phyloP scores from a whole-genome alignment of 2,329 filamentous ascomycete species.

The Ophiosphaerella korrae region DNA sequence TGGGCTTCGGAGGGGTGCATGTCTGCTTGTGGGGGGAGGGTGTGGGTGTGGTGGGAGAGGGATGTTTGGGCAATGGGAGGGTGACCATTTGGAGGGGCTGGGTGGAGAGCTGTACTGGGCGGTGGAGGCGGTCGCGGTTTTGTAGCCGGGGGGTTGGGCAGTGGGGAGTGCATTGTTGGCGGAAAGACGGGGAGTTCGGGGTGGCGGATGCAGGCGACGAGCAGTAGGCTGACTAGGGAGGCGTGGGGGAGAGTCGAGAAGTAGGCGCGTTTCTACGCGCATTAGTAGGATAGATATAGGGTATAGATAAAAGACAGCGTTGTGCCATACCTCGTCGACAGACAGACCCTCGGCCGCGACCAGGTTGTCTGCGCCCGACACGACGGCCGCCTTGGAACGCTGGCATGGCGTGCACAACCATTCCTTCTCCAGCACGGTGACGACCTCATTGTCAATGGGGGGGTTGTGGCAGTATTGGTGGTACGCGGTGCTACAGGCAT shows the following conservation, averaged over 20 bases:
- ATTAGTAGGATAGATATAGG: neutral
- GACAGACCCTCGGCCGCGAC: conserved; percentile 47
- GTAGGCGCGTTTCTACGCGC: conserved; percentile 64
- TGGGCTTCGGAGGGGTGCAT: conserved; percentile 42
- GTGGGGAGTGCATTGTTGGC: conserved; percentile 37
- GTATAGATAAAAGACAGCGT: neutral
- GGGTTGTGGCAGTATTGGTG: conserved; percentile 84
- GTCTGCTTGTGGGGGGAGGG: conserved; percentile 28
- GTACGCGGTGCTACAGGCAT: conserved; percentile 78
- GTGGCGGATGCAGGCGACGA: conserved; percentile 65
- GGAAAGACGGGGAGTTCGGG: conserved; percentile 70
- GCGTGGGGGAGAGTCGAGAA: conserved; percentile 65
- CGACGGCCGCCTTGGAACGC: conserved; percentile 35
- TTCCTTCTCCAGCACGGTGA: conserved; percentile 67
- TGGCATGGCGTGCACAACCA: conserved; percentile 74
- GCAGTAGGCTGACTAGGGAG: conserved; percentile 67
- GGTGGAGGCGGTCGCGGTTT: conserved; percentile 18
- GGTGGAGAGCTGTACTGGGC: conserved; percentile 8
- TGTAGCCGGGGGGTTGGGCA: conserved; percentile 20
- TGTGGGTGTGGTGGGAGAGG: conserved; percentile 29
- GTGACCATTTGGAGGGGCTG: conserved; percentile 40
- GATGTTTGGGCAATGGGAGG: conserved; percentile 23
- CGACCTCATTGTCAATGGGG: conserved; percentile 70
- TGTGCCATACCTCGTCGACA: conserved; percentile 48
- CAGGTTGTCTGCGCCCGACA: conserved; percentile 45